Evolutionary conservation across 1,139 yeast genomes (phyloP).

Genomic region (Sugiyamaella sp.): DNA sequence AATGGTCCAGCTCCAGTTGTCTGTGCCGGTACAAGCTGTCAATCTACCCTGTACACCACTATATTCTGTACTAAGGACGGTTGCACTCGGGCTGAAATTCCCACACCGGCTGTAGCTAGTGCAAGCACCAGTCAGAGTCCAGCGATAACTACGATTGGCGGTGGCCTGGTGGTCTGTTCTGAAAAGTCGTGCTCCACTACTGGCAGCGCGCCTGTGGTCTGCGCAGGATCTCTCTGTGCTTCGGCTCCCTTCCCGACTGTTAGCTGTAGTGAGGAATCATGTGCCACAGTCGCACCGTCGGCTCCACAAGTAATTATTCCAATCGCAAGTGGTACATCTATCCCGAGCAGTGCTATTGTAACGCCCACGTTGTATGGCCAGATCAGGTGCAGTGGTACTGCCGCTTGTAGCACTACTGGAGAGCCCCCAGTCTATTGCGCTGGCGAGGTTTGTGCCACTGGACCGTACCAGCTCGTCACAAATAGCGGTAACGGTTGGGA

Average conservation of each 20-base stretch:
- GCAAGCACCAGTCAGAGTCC: not conserved
- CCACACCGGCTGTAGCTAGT: not conserved
- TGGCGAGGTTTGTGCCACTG: slow-evolving; percentile 16
- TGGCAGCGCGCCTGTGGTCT: slow-evolving; percentile 17
- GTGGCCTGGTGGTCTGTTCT: slow-evolving; percentile 15
- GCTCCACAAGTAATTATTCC: slow-evolving; percentile 14
- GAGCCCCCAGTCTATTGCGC: slow-evolving; percentile 19
- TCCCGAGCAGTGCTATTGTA: slow-evolving; percentile 2
- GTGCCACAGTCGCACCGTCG: slow-evolving; percentile 10
- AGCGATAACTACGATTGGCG: slow-evolving; percentile 8
- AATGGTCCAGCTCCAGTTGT: slow-evolving; percentile 18
- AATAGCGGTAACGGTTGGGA: slow-evolving; percentile 6
- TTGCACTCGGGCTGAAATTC: slow-evolving; percentile 1
- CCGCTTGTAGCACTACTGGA: slow-evolving; percentile 10
- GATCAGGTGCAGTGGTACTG: slow-evolving; percentile 7
- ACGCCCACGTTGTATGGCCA: slow-evolving; percentile 9
- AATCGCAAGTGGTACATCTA: not conserved
- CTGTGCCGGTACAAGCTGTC: slow-evolving; percentile 14
- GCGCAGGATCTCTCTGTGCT: slow-evolving; percentile 13
- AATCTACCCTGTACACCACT: slow-evolving; percentile 11
- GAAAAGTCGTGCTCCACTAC: slow-evolving; percentile 7
- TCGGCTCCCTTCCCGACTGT: slow-evolving; percentile 17
- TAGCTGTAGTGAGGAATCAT: slow-evolving; percentile 6
- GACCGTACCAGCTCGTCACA: slow-evolving; percentile 8
- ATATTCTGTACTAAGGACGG: slow-evolving; percentile 8